A percentile compares a stretch with the other conserved stretches of the same genome.
Evolutionary conservation across 768 basidiomycete species (phyloP).

Genomic region (Basidioascus undulatus): DNA sequence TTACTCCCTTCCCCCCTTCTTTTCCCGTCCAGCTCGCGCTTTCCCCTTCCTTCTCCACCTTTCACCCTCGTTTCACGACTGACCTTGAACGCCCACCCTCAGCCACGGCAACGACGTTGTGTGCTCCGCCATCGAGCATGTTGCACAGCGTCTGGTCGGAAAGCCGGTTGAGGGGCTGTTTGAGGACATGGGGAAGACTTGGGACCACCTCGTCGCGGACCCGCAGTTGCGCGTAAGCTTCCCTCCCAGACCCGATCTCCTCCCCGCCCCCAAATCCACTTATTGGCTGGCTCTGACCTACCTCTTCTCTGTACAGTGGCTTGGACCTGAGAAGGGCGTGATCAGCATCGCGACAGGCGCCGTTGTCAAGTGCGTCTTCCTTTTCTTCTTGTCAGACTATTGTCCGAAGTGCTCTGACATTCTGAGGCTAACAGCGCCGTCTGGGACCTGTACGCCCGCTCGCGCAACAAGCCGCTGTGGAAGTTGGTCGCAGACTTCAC

Average conservation of each 20-base stretch:
- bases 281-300: background rate
- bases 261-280: background rate
- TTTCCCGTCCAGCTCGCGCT: no score
- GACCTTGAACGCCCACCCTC: constrained; percentile 15
- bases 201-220: constrained; percentile 67
- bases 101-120: constrained; percentile 93
- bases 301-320: constrained; percentile 23
- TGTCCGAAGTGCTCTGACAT: no score
- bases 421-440: constrained; percentile 41
- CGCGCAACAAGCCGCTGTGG: constrained; percentile 69
- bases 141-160: constrained; percentile 59
- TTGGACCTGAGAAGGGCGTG: constrained; percentile 86
- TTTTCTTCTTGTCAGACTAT: no score
- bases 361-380: background rate
- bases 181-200: constrained; percentile 69
- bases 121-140: constrained; percentile 51
- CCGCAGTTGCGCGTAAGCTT: constrained; percentile 70
- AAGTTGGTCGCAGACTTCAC: constrained; percentile 81
- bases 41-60: no score
- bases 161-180: constrained; percentile 63
- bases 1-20: no score
- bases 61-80: no score
- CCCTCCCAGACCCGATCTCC: background rate
- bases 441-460: constrained; percentile 66
- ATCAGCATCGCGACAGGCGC: constrained; percentile 74